A percentile compares a stretch with the other conserved stretches of the same genome.
Conservation (phyloP, 2,329 filamentous ascomycete genomes). For the Cercospora janseana region DNA sequence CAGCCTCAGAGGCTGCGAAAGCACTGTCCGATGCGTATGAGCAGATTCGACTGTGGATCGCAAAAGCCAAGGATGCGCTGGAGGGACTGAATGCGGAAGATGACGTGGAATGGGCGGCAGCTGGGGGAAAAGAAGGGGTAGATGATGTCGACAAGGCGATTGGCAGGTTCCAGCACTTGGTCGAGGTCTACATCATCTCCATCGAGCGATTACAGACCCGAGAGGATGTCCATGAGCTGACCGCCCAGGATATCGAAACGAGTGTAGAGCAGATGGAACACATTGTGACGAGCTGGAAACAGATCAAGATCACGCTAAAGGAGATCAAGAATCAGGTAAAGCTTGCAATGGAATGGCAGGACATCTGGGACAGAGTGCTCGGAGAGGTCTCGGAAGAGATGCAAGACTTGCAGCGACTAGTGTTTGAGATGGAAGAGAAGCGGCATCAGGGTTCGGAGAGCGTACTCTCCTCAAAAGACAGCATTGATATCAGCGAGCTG, state of each 20-base stretch:
- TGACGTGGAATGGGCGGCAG: conserved; percentile 93
- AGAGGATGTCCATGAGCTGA: conserved; percentile 69
- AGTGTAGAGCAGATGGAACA: conserved; percentile 87
- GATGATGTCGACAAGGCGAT: conserved; percentile 70
- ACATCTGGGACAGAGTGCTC: conserved; percentile 89
- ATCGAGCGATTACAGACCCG: conserved; percentile 87
- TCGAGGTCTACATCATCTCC: conserved; percentile 89
- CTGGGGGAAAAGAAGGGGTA: conserved; percentile 78
- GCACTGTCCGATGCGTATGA: conserved; percentile 84
- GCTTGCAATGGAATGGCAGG: conserved; percentile 98
- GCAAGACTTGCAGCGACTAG: conserved; percentile 72
- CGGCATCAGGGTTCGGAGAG: conserved; percentile 77
- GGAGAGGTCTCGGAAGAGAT: conserved; percentile 91
- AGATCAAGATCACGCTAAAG: conserved; percentile 73
- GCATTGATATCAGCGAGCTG: conserved; percentile 78
- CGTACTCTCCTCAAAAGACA: conserved; percentile 50
- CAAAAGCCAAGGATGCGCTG: conserved; percentile 86
- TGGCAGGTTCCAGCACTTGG: conserved; percentile 77
- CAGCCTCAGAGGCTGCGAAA: conserved; percentile 76
- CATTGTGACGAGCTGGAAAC: conserved; percentile 79
- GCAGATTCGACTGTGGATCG: conserved; percentile 91
- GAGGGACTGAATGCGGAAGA: conserved; percentile 88
- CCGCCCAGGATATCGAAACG: conserved; percentile 66
- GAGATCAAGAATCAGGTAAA: conserved; percentile 87
- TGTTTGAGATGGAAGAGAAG: conserved; percentile 98